phyloP scores from a whole-genome alignment of 2,329 filamentous ascomycete genomes.

The Ophiostoma pallidulum region DNA sequence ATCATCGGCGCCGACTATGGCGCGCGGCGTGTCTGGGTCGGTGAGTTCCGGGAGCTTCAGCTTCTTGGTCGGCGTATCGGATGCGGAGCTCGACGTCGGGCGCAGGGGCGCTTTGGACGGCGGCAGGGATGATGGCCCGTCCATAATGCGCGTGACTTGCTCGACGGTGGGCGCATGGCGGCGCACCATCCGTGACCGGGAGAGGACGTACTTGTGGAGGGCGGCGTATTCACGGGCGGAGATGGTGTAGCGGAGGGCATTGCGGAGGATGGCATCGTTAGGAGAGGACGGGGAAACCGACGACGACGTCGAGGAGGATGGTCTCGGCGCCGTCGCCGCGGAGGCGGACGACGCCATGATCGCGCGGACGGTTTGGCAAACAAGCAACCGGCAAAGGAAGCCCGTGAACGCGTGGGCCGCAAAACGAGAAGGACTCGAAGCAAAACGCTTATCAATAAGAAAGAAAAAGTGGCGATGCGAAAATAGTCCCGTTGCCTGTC shows the following conservation, averaged over 20 bases:
- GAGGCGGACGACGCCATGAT: conserved; percentile 14
- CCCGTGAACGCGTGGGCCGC: too few relatives aligned
- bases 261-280: conserved; percentile 66
- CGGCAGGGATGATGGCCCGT: conserved; percentile 25
- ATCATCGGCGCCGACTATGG: conserved; percentile 40
- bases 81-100: conserved; percentile 11
- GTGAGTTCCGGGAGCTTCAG: conserved; percentile 15
- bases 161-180: conserved; percentile 46
- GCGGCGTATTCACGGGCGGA: conserved; percentile 76
- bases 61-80: conserved; percentile 19
- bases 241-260: conserved; percentile 79
- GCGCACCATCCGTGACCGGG: conserved; percentile 52
- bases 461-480: not conserved
- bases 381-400: too few relatives aligned
- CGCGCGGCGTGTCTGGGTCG: conserved; percentile 9
- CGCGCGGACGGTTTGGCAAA: not conserved
- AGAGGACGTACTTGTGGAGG: conserved; percentile 74
- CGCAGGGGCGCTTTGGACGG: conserved; percentile 8
- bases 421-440: not conserved
- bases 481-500: not conserved
- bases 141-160: conserved; percentile 46
- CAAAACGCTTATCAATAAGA: not conserved
- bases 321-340: conserved; percentile 12
- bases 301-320: not conserved
- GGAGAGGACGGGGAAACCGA: conserved; percentile 17